Conservation (phyloP, 495 filamentous ascomycete species). For the Xylaria flabelliformis region DNA sequence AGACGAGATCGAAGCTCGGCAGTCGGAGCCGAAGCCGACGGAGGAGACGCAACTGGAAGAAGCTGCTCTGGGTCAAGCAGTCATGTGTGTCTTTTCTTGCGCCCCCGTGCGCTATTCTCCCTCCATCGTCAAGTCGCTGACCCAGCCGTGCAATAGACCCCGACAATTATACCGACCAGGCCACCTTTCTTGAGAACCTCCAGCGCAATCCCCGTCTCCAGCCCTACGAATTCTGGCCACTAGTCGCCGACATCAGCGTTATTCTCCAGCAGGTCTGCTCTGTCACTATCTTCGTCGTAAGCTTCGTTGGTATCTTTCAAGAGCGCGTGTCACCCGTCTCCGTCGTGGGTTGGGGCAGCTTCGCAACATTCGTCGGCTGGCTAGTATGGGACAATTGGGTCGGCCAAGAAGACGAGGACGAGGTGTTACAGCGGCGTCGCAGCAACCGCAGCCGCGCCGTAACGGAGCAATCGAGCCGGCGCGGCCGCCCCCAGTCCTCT, state of each 20-base stretch:
- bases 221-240: conserved; percentile 97
- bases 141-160: conserved; percentile 65
- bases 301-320: conserved; percentile 88
- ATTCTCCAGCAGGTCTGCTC: conserved; percentile 97
- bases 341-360: conserved; percentile 82
- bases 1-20: conserved; percentile 40
- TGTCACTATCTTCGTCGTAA: conserved; percentile 91
- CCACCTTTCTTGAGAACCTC: conserved; percentile 92
- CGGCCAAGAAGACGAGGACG: conserved; percentile 58
- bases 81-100: conserved; percentile 67
- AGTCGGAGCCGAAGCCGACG: conserved; percentile 64
- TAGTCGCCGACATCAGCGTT: conserved; percentile 93
- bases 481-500: conserved; percentile 31
- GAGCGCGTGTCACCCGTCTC: conserved; percentile 84
- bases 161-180: conserved; percentile 97
- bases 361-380: conserved; percentile 88
- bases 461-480: conserved; percentile 35
- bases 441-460: conserved; percentile 40
- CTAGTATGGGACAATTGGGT: conserved; percentile 90
- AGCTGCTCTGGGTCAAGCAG: conserved; percentile 97
- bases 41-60: conserved; percentile 82
- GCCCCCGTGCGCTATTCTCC: neutral
- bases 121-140: neutral
- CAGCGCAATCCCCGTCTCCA: conserved; percentile 94
- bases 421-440: conserved; percentile 39